Percentiles rank a stretch among this genome's conserved stretches.
Evolutionary conservation across 441 rosid species (phyloP).

Genomic region (Mallotus japonicus): DNA sequence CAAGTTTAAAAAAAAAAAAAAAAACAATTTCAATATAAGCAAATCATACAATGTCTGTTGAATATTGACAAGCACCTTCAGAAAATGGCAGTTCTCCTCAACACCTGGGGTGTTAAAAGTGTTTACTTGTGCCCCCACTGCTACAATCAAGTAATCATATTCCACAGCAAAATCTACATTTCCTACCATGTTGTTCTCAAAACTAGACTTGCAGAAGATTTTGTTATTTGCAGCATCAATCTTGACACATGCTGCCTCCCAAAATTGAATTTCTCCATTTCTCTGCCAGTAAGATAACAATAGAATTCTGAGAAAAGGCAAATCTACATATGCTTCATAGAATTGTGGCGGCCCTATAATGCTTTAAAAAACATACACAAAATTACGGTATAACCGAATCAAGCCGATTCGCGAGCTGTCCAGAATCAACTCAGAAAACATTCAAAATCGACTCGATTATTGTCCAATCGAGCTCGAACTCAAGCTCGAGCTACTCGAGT

Average conservation of each 20-base stretch:
- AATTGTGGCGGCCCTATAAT: no score
- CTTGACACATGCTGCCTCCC: slow-evolving; percentile 82
- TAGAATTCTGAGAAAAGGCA: neutral
- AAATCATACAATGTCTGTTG: neutral
- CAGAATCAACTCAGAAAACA: no score
- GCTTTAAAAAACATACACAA: no score
- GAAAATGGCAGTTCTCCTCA: slow-evolving; percentile 79
- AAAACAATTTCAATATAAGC: neutral
- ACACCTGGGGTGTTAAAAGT: slow-evolving; percentile 93
- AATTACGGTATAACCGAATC: no score
- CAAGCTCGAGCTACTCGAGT: no score
- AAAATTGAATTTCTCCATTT: slow-evolving; percentile 65
- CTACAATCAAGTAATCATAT: slow-evolving; percentile 78
- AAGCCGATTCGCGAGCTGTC: no score
- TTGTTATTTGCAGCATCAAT: slow-evolving; percentile 66
- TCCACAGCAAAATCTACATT: slow-evolving; percentile 59
- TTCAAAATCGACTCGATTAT: no score
- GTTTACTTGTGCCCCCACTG: slow-evolving; percentile 89
- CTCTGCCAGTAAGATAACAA: slow-evolving; percentile 39
- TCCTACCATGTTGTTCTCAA: slow-evolving; percentile 50
- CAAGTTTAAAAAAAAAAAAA: neutral
- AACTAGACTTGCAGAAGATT: slow-evolving; percentile 49
- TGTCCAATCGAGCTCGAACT: no score
- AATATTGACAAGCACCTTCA: slow-evolving; percentile 50
- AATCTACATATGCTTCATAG: neutral